Base-by-base conservation (phyloP, 257 asterid species). In the Paulownia fortunei region DNA sequence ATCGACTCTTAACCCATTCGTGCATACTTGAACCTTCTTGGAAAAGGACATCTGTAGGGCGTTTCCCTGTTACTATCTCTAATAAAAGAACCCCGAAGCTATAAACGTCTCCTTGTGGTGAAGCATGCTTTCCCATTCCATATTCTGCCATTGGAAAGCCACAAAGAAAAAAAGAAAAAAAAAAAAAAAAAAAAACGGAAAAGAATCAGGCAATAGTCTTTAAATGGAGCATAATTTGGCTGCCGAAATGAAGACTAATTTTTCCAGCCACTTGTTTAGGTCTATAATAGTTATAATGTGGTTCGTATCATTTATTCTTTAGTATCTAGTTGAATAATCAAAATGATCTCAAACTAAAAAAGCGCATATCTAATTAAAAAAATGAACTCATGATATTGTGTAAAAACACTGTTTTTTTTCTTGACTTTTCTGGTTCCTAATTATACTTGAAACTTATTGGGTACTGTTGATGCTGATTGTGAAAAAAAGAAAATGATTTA, bases 71-170 rank as follows among this genome's bases (percentile, higher is more conserved):
- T 27, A 88, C 79, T 16, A 91, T 92, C 84, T 94, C 98, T 30
- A 92, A 21, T 46, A 94, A 7, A 23, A 94, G 82, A 23, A 92
- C 93, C 3, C 97, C 97, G 4, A 47, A 88, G 75, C 97, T 92
- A 41, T 87, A 92, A 0, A 92, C 97, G 71, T 94, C 97, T 37
- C 97, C 97, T 73, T 91, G 70, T 18, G 92, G 80, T 44, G 98
- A 94, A 15, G 97, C 97, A 44, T 82, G 81, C 73, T 71, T 92
- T 59, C 97, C 98, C 96, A 91, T 92, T 84, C 94, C 98, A 66
- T 92, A 94, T 72, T 94, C 98, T 92, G 84, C 39, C 21, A 30
- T 39, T 18, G 4, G 7, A 59, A 10, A 65, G 26, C 8, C 19
- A 54, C 0, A 19, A 60, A 44, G 6, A 59, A 49, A 46, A 32